Percentiles rank a stretch among this genome's conserved stretches.
Evolutionary conservation across 108 stramenopile species (phyloP).

Genomic region (Epipyxis sp.): DNA sequence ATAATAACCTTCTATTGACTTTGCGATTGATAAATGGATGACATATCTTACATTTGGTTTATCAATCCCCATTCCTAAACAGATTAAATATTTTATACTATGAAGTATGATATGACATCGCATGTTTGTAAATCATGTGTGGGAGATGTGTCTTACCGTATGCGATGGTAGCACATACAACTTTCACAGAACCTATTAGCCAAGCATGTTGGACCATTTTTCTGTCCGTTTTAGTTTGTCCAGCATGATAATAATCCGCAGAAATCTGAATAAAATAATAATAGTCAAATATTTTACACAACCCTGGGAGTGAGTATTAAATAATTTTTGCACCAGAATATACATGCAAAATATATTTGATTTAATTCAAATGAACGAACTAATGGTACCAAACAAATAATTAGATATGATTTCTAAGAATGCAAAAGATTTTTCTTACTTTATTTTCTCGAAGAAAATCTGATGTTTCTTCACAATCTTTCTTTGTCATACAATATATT

Average conservation of each 20-base stretch:
- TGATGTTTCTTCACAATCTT: slow-evolving; percentile 82
- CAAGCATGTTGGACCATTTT: slow-evolving; percentile 78
- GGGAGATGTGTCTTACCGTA: slow-evolving; percentile 30
- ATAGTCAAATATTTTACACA: no score
- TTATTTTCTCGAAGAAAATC: slow-evolving; percentile 26
- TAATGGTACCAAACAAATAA: no score
- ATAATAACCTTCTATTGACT: slow-evolving; percentile 77
- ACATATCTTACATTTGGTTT: slow-evolving; percentile 75
- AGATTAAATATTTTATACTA: background rate
- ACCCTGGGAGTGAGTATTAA: background rate
- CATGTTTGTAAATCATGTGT: no score
- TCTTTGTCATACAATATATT: slow-evolving; percentile 82
- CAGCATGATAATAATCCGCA: slow-evolving; percentile 44
- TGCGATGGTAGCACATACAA: slow-evolving; percentile 41
- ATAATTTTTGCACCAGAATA: background rate
- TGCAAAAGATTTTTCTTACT: no score
- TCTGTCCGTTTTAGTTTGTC: slow-evolving; percentile 53
- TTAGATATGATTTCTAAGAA: no score
- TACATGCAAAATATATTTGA: no score
- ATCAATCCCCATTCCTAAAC: slow-evolving; percentile 67
- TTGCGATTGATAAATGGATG: slow-evolving; percentile 77
- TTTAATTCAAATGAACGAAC: no score
- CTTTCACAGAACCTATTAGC: slow-evolving; percentile 75
- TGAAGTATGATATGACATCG: no score
- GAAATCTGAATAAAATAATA: background rate